These are phyloP conservation scores for Craterostigma plantagineum DNA, from an alignment of 257 asterid genomes.

Conservation along the genomic window DNA sequence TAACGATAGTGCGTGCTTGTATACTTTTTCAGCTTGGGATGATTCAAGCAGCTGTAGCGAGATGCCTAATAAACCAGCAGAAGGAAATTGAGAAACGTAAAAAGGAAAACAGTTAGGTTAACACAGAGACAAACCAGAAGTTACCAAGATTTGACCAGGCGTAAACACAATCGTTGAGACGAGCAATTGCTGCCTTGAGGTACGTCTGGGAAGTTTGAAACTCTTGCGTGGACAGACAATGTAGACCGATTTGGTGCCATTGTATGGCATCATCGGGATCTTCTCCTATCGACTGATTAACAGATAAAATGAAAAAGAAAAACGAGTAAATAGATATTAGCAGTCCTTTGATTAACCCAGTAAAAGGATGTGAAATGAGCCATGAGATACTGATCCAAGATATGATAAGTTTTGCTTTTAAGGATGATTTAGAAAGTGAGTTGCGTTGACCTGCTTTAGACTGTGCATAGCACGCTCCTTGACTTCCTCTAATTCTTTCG, in stretches of 20 bases:
- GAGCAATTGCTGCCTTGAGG: conserved; percentile 78
- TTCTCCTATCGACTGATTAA: conserved; percentile 69
- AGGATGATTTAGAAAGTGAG: conserved; percentile 6
- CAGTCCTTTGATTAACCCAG: conserved; percentile 1
- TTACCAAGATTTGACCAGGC: conserved; percentile 97
- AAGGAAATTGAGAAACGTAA: conserved; percentile 2
- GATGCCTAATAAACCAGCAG: conserved; percentile 34
- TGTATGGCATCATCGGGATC: conserved; percentile 91
- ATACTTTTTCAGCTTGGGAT: conserved; percentile 67
- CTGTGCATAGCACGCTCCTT: conserved; percentile 72
- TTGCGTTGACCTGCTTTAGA: conserved; percentile 81
- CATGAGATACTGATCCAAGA: too few species aligned
- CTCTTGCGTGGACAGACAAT: conserved; percentile 74
- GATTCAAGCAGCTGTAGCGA: conserved; percentile 65
- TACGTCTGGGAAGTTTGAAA: conserved; percentile 56
- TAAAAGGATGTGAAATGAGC: too few species aligned
- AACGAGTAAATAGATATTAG: background rate
- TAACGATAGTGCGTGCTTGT: conserved; percentile 58
- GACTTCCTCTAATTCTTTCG: conserved; percentile 54
- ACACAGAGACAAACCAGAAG: conserved; percentile 1
- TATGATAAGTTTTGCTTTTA: conserved; percentile 6
- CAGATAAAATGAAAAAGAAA: too few species aligned
- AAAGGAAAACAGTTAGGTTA: background rate
- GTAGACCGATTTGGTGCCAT: conserved; percentile 98
- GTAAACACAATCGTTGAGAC: conserved; percentile 51